These are phyloP conservation scores for Talaromyces sp. DNA, from an alignment of 2,329 filamentous ascomycete genomes.

Conservation along the genomic window DNA sequence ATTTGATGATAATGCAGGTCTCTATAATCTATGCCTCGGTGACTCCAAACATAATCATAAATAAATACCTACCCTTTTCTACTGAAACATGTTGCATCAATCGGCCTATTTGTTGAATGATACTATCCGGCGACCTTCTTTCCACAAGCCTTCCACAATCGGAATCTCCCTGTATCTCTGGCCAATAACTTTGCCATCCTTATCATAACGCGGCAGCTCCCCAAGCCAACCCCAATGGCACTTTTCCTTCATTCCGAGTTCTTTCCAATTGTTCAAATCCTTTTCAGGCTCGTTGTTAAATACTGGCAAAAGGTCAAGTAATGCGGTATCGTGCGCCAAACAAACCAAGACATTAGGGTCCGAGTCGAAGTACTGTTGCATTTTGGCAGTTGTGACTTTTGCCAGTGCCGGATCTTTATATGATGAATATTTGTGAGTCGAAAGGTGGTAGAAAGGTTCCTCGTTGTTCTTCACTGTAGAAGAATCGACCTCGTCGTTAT, in stretches of 20 bases:
- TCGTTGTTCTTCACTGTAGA: background rate
- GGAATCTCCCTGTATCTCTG: background rate
- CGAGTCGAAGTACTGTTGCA: background rate
- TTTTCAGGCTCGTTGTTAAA: background rate
- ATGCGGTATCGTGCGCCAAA: background rate
- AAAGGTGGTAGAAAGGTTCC: background rate
- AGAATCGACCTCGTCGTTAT: constrained; percentile 3
- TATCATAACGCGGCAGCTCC: background rate
- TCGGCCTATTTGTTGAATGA: background rate
- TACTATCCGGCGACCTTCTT: background rate
- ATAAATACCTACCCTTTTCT: background rate
- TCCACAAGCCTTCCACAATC: background rate
- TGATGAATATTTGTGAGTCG: background rate
- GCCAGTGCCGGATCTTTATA: background rate
- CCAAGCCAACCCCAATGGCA: background rate
- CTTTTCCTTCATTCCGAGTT: background rate
- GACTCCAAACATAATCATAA: too few relatives aligned
- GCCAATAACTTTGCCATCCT: background rate
- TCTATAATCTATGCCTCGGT: too few relatives aligned
- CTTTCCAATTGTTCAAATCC: background rate
- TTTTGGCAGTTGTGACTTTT: background rate
- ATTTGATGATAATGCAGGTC: background rate
- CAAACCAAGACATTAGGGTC: background rate
- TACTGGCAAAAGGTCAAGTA: background rate
- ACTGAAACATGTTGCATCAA: background rate